phyloP scores from a whole-genome alignment of 306 rosid genomes.

The Castanea mollissima region DNA sequence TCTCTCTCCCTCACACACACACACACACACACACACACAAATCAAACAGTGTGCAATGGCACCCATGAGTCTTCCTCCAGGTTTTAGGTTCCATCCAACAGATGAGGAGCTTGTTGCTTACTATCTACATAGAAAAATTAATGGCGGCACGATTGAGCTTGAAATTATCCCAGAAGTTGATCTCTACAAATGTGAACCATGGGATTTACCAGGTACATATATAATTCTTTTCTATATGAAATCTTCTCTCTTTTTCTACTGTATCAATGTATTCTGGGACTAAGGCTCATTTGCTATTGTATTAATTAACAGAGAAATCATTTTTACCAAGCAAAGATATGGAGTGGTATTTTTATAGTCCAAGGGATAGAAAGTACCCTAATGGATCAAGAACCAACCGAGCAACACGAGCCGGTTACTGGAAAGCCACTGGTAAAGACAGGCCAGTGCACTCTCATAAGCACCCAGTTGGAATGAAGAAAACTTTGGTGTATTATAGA shows the following conservation, averaged over 20 bases:
- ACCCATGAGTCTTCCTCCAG: constrained; percentile 98
- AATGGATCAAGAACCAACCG: constrained; percentile 96
- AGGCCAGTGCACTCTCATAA: constrained; percentile 68
- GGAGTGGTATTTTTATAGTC: constrained; percentile 98
- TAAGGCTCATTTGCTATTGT: no score
- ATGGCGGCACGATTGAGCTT: constrained; percentile 85
- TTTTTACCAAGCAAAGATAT: constrained; percentile 84
- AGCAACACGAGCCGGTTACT: constrained; percentile 85
- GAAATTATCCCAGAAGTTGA: constrained; percentile 94
- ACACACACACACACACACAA: neutral
- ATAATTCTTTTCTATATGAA: neutral
- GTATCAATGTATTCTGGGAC: neutral
- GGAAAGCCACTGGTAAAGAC: constrained; percentile 98
- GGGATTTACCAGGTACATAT: constrained; percentile 95
- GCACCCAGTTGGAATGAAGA: constrained; percentile 78
- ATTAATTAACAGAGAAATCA: constrained; percentile 55
- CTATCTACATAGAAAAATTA: constrained; percentile 80
- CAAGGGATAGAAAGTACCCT: constrained; percentile 91
- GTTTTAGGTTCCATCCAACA: constrained; percentile 93
- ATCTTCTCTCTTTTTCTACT: neutral
- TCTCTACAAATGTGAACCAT: constrained; percentile 94
- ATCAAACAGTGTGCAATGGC: constrained; percentile 48
- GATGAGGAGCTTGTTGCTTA: constrained; percentile 98
- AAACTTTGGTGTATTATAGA: constrained; percentile 83
- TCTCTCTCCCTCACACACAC: neutral